Evolutionary conservation across 768 basidiomycete species (phyloP).

Genomic region (Boletus rubropictus): DNA sequence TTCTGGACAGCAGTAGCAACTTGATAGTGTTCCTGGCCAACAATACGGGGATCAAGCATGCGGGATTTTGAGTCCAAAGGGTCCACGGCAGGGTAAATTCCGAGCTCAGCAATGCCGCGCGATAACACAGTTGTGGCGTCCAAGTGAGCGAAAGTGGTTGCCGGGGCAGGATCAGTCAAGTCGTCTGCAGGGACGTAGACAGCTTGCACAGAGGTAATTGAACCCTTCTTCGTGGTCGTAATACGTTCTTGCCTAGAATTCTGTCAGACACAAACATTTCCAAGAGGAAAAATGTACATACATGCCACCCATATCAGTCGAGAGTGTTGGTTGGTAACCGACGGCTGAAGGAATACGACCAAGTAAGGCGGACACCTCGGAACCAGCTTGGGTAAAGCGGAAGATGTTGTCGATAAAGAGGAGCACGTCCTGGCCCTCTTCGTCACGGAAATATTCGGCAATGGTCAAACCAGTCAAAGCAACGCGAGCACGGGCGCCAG

Average conservation of each 20-base stretch:
- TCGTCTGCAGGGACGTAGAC: constrained; percentile 99
- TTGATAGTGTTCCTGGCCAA: constrained; percentile 90
- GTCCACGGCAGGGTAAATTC: constrained; percentile 99
- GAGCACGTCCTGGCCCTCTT: constrained; percentile 99
- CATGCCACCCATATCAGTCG: constrained; percentile 99
- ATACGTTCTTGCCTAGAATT: constrained; percentile 91
- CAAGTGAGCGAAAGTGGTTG: constrained; percentile 99
- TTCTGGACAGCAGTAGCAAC: constrained; percentile 96
- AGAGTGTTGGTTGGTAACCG: constrained; percentile 99
- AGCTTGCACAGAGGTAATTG: constrained; percentile 99
- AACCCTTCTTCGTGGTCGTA: constrained; percentile 99
- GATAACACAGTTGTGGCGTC: constrained; percentile 99
- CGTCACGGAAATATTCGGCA: constrained; percentile 99
- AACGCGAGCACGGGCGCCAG: constrained; percentile 99
- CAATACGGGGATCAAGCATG: constrained; percentile 99
- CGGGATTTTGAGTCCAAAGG: constrained; percentile 99
- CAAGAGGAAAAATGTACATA: constrained; percentile 34
- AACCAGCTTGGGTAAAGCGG: constrained; percentile 99
- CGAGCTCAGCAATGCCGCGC: constrained; percentile 96
- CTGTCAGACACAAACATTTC: constrained; percentile 5
- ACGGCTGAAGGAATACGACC: constrained; percentile 99
- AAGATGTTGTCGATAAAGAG: constrained; percentile 99
- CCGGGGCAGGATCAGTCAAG: constrained; percentile 99
- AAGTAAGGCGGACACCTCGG: constrained; percentile 98
- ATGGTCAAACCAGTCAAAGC: constrained; percentile 98